Evolutionary conservation across 305 asterid species (phyloP), one percentile per base, ranked within the genome.

Genomic region (Fraxinus baroniana): DNA sequence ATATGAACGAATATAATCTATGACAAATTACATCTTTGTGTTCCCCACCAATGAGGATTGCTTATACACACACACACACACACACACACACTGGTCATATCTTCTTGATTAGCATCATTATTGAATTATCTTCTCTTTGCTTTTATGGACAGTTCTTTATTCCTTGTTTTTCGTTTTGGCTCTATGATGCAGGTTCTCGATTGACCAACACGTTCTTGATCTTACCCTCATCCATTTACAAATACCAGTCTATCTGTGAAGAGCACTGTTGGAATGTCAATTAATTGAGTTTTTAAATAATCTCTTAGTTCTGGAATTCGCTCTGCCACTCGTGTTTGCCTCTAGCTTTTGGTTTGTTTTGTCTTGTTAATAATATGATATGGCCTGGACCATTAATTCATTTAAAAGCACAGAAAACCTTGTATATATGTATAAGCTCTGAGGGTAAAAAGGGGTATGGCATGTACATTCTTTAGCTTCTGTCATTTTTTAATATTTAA

Each of bases 131-230:
- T 36, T 10, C 18, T 39, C 37, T 15, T 79, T 8, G 55, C 20
- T 74, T 20, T 39, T 60, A 15, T 46, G 18, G 5, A 18, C 78
- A 35, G 26, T 46, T 17, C 44, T 6, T 5, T 10, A n/a, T 71
- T 32, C 66, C 32, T 62, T 2, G 72, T 46, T 83, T 18, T 66
- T 66, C 68, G 46, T 28, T 36, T 70, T 84, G 81, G 80, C 73
- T 76, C 71, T 74, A 7, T 55, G 44, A 62, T 70, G 3, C 82
- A 85, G 86, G 84, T 78, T 13, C 82, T 81, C 66, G 26, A 32
- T 49, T 68, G 28, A 33, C 26, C 70, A 33, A 64, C 83, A 30
- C 70, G 3, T 18, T 15, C 9, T 22, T 36, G 78, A 73, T 52
- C 41, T 82, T 74, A 83, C 18, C 44, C 28, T 26, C 78, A 75